phyloP scores from a whole-genome alignment of 257 asterid genomes.

The Cynanchum wilfordii region DNA sequence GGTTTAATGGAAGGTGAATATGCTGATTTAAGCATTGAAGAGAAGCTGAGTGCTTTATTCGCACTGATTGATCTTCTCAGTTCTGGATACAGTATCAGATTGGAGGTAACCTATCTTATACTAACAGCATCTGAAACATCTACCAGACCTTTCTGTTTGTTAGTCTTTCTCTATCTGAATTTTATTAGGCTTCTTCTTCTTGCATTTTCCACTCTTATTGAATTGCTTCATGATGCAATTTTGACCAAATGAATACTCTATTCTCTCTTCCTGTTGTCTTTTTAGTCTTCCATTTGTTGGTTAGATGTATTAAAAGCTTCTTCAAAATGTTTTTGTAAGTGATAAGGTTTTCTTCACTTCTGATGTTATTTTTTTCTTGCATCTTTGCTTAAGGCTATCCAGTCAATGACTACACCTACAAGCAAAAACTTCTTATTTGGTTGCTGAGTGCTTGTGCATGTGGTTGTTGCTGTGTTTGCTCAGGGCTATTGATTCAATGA shows the following conservation, averaged over 20 bases:
- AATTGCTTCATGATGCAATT: background rate
- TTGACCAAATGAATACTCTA: background rate
- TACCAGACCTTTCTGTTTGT: background rate
- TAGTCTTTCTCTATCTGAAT: background rate
- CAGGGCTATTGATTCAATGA: background rate
- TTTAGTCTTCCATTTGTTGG: background rate
- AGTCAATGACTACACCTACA: background rate
- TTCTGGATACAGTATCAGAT: slow-evolving; percentile 69
- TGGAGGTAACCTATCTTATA: slow-evolving; percentile 55
- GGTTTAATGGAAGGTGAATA: slow-evolving; percentile 97
- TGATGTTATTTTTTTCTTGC: background rate
- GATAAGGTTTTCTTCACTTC: background rate
- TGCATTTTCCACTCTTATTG: background rate
- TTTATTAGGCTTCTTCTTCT: background rate
- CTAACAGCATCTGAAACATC: background rate
- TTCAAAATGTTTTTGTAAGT: background rate
- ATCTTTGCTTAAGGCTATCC: background rate
- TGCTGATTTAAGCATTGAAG: slow-evolving; percentile 83
- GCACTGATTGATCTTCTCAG: slow-evolving; percentile 73
- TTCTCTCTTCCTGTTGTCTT: background rate
- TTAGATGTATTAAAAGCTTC: background rate
- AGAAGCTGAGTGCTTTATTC: slow-evolving; percentile 65
- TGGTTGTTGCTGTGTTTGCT: background rate
- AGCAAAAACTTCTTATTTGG: background rate
- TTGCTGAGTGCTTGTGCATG: background rate